Base-by-base conservation (phyloP, 306 rosid genomes). In the Betula pendula region DNA sequence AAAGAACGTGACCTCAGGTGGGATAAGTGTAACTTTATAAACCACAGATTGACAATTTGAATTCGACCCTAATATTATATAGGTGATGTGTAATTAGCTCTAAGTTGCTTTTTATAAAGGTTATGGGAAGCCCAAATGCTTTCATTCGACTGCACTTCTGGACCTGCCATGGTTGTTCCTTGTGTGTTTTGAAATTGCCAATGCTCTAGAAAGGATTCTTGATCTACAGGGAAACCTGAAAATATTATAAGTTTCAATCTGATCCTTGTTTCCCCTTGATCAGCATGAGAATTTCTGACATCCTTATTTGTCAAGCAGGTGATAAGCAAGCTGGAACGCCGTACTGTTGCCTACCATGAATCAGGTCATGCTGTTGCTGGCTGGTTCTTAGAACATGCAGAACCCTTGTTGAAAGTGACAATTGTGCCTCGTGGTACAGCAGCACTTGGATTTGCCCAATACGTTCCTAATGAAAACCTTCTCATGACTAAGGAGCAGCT, bases 361-460 rank as follows among this genome's bases (percentile, higher is more conserved):
- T 85, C 98, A 17, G 98, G 98, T 65, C 98, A 95, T 88, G 98
- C 98, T 25, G 97, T 95, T 79, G 48, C 88, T 10, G 97, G 97
- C 47, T 95, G 98, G 98, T 95, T 92, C 87, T 92, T 95, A 80
- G 97, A 90, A 80, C 84, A 92, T 25, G 90, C 96, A 1, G 97
- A 92, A 72, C 98, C 98, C 33, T 81, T 95, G 73, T 67, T 95
- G 79, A 95, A 95, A 83, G 98, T 95, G 67, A 88, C 97, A 50
- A 95, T 95, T 52, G 96, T 95, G 81, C 98, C 98, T 65, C 96
- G 98, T 8, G 98, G 98, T 69, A 89, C 98, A 2, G 97, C 97
- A 14, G 97, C 97, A 25, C 96, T 95, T 62, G 98, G 98, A 71
- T 95, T 95, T 81, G 97, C 98, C 25, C 98, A 95, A 75, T 95